phyloP scores from a whole-genome alignment of 352 stramenopile genomes.

The Plasmopara muralis region DNA sequence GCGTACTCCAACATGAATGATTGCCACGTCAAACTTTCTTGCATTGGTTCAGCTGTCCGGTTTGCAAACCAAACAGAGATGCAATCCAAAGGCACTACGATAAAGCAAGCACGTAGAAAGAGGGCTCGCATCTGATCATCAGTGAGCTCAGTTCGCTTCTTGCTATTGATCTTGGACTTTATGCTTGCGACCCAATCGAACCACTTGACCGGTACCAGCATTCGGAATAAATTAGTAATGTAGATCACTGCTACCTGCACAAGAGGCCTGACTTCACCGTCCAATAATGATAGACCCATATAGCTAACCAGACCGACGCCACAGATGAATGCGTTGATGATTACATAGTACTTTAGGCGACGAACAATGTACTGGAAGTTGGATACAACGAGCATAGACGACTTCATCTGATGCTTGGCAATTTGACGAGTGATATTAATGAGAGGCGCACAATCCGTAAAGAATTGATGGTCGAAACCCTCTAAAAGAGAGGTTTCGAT shows the following conservation, averaged over 20 bases:
- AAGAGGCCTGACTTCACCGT: conserved; percentile 3
- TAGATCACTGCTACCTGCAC: conserved; percentile 30
- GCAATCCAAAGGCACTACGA: conserved; percentile 69
- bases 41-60: conserved; percentile 5
- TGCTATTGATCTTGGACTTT: conserved; percentile 57
- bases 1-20: conserved; percentile 39
- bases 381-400: conserved; percentile 3
- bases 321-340: conserved; percentile 83
- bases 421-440: not conserved
- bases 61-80: conserved; percentile 47
- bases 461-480: not conserved
- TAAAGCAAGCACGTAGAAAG: conserved; percentile 52
- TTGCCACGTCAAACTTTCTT: conserved; percentile 9
- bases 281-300: conserved; percentile 11
- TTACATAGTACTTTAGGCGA: conserved; percentile 66
- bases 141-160: conserved; percentile 49
- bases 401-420: conserved; percentile 9
- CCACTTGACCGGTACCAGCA: conserved; percentile 57
- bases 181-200: conserved; percentile 77
- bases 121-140: conserved; percentile 33
- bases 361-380: conserved; percentile 29
- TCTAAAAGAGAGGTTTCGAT: not conserved
- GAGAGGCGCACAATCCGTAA: not conserved
- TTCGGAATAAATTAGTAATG: conserved; percentile 36
- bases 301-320: conserved; percentile 36